These are phyloP conservation scores for Xylaria hypoxylon DNA, from an alignment of 2,329 filamentous ascomycete species.

Conservation along the genomic window DNA sequence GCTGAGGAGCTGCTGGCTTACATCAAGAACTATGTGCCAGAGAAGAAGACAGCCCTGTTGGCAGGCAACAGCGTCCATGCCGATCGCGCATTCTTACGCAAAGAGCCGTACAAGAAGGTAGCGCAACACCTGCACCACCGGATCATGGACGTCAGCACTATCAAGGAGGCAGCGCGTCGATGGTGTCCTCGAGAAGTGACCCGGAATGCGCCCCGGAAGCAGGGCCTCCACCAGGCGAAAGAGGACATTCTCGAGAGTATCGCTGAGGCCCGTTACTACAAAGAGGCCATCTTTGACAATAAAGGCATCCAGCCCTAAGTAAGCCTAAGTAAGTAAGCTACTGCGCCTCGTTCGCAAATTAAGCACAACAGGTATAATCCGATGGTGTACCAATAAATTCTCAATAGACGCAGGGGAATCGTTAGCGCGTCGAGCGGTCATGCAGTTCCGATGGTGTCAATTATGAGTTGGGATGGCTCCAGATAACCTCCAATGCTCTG, in stretches of 20 bases:
- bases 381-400: constrained; percentile 3
- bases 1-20: constrained; percentile 80
- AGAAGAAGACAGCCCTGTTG: constrained; percentile 73
- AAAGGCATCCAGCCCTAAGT: constrained; percentile 24
- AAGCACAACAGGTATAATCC: neutral
- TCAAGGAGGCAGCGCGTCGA: constrained; percentile 89
- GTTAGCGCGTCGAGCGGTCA: neutral
- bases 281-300: constrained; percentile 70
- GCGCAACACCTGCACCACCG: constrained; percentile 86
- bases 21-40: constrained; percentile 77
- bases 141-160: constrained; percentile 88
- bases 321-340: too few species aligned
- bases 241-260: constrained; percentile 97
- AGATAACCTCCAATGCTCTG: too few species aligned
- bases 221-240: constrained; percentile 81
- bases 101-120: constrained; percentile 78
- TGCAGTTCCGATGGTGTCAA: too few species aligned
- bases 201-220: constrained; percentile 75
- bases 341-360: neutral
- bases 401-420: neutral
- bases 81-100: constrained; percentile 83
- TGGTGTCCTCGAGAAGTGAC: constrained; percentile 78
- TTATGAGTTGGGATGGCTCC: too few species aligned
- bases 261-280: constrained; percentile 87
- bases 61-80: constrained; percentile 95